Conservation (phyloP, 2,329 filamentous ascomycete species). For the Apiospora koreana region DNA sequence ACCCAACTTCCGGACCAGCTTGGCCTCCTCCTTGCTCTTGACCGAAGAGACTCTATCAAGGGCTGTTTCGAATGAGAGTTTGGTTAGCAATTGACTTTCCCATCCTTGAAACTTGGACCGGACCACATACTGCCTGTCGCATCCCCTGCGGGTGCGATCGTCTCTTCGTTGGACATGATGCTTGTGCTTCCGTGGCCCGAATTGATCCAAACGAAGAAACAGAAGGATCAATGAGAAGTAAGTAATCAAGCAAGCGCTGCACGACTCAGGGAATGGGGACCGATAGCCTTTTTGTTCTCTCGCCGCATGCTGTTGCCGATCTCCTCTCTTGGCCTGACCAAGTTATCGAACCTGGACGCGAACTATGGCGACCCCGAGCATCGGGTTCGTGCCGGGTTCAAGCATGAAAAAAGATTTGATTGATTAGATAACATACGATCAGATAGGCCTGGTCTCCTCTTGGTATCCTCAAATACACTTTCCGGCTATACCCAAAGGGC, state of each 20-base stretch:
- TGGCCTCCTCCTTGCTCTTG: constrained; percentile 24
- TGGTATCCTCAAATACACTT: background rate
- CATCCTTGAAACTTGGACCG: too few relatives aligned
- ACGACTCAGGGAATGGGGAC: background rate
- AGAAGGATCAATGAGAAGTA: background rate
- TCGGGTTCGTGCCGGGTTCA: background rate
- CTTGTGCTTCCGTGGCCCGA: background rate
- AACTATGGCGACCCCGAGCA: background rate
- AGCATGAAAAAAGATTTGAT: constrained; percentile 6
- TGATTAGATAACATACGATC: constrained; percentile 10
- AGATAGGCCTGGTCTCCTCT: background rate
- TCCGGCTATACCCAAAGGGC: background rate
- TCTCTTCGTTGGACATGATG: background rate
- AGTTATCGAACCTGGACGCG: background rate
- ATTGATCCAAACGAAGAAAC: background rate
- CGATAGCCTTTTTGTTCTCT: background rate
- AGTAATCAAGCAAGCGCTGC: background rate
- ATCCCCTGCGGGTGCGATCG: background rate
- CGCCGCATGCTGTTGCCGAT: background rate
- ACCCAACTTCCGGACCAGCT: constrained; percentile 33
- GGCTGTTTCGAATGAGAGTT: background rate
- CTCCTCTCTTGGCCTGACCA: background rate
- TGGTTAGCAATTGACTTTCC: background rate
- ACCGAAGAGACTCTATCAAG: background rate
- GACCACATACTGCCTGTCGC: background rate